Base-by-base conservation (phyloP, 106 monocot species). In the Allium sativum region DNA sequence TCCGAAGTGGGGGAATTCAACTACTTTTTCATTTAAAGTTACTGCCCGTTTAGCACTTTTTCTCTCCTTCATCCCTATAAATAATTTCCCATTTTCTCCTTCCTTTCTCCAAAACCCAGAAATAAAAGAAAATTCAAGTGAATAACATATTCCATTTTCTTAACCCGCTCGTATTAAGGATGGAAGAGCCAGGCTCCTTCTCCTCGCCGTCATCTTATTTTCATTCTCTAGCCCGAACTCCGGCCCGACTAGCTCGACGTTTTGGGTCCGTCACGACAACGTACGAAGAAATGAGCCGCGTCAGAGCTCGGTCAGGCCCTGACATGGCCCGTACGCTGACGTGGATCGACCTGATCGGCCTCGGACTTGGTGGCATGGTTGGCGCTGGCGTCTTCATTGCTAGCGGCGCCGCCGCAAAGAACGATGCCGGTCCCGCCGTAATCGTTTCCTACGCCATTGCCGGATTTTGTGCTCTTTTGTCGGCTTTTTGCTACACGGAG, bases 401-500 rank as follows among this genome's bases (percentile, higher is more conserved):
- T 57, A 81, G 83, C 56, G 96, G 90, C 18, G 73, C 68, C 15
- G 90, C 96, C 60, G 84, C 96, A 10, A 43, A 72, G 1, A 42
- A 72, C 45, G 62, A 61, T 68, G 87, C 96, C 41, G 96, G 96
- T 3, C 87, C 96, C 7, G 90, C 82, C 10, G 64, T 96, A 6
- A 66, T 90, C 11, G 45, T 87, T 22, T 96, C 96, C 42, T 96
- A 84, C 79, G 90, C 96, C 84, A 85, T 91, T 82, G 96, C 96
- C 18, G 95, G 95, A 1, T 68, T 90, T 51, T 95, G 90, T 62
- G 90, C 95, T 1, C 81, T 95, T 7, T 86, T 95, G 44, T 95
- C 95, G 12, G 95, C 95, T 17, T 90, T 95, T 69, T 95, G 95
- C 72, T 95, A 95, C 77, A 90, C 95, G 40, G 95, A 95, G 75